These are phyloP conservation scores for Rutidosis leptorrhynchoides DNA, from an alignment of 129 eudicot species.

Conservation along the genomic window DNA sequence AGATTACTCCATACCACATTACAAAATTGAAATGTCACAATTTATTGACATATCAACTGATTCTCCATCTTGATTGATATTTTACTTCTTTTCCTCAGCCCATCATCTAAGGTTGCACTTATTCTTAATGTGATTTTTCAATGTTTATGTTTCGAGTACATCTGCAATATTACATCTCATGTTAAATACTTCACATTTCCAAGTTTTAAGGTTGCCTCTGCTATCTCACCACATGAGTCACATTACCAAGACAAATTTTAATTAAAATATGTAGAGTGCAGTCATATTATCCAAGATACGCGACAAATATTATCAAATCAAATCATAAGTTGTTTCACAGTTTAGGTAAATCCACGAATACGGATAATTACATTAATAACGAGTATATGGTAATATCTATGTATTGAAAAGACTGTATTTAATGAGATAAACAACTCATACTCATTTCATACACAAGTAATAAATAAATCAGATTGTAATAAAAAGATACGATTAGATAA, in stretches of 20 bases:
- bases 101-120: constrained; percentile 10
- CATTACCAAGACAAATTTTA: not conserved
- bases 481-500: too few species aligned
- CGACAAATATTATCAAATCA: too few species aligned
- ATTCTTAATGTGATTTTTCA: constrained; percentile 40
- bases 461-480: too few species aligned
- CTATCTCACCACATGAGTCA: constrained; percentile 2
- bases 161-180: constrained; percentile 29
- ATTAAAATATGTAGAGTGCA: too few species aligned
- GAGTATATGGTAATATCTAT: too few species aligned
- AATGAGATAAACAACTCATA: too few species aligned
- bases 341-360: too few species aligned
- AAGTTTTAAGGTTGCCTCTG: not conserved
- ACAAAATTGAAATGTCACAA: constrained; percentile 49
- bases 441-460: too few species aligned
- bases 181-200: constrained; percentile 41
- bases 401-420: too few species aligned
- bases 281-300: too few species aligned
- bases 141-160: constrained; percentile 30
- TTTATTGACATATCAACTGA: constrained; percentile 6
- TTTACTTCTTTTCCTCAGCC: constrained; percentile 37
- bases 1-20: constrained; percentile 40
- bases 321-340: too few species aligned
- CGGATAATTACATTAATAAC: too few species aligned
- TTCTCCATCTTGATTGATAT: constrained; percentile 35